Evolutionary conservation across 73 alveolate species (phyloP).

Genomic region (Paramecium pentaurelia): DNA sequence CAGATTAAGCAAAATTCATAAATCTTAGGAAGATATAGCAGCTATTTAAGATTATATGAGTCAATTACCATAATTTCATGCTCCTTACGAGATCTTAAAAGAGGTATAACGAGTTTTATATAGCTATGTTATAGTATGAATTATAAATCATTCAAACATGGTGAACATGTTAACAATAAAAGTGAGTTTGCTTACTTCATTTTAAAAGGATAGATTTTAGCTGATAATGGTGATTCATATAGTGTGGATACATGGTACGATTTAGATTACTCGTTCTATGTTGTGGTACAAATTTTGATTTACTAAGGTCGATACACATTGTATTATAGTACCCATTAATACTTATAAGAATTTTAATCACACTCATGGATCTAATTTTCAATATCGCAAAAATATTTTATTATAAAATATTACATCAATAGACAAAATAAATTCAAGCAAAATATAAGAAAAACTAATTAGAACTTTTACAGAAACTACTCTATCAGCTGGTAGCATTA

Average conservation of each 20-base stretch:
- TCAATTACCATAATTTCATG: neutral
- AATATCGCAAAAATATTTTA: neutral
- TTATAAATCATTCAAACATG: neutral
- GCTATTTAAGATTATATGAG: conserved; percentile 16
- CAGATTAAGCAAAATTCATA: neutral
- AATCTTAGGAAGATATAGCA: conserved; percentile 36
- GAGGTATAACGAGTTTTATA: neutral
- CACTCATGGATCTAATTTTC: conserved; percentile 1
- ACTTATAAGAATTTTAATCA: neutral
- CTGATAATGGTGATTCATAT: neutral
- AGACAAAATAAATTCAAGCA: conserved; percentile 23
- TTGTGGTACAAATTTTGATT: neutral
- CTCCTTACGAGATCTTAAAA: neutral
- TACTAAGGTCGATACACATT: conserved; percentile 30
- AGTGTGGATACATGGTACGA: conserved; percentile 3
- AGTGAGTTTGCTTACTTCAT: neutral
- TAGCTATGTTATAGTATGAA: conserved; percentile 25
- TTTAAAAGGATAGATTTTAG: conserved; percentile 12
- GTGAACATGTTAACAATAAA: neutral
- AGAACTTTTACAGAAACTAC: neutral
- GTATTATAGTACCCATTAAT: neutral
- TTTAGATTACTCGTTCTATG: neutral
- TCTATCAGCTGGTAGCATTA: neutral
- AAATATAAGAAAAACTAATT: neutral
- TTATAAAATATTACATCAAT: neutral